Evolutionary conservation across 306 rosid genomes (phyloP), one percentile per base, ranked within the genome.

Genomic region (Begonia fuchsioides): DNA sequence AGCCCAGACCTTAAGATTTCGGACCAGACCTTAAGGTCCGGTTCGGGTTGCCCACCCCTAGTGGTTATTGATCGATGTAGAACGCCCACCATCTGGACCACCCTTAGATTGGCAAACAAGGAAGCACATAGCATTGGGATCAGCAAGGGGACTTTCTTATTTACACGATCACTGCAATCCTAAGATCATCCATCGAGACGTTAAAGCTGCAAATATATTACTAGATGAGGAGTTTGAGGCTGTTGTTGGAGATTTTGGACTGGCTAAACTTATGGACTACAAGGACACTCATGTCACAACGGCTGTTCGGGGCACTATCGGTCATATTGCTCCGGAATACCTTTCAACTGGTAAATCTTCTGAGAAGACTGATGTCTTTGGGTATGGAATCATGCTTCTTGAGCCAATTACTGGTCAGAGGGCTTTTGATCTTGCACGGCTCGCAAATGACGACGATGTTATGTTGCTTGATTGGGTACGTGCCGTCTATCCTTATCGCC

Each of bases 151-250:
- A 16, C 86, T 83, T 52, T 78, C 93, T 51, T 83, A 87, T 73
- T 75, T 87, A 66, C 96, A 87, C 44, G 94, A 83, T 68, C 93
- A 87, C 58, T 87, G 93, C 68, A 86, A 83, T 67, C 94, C 96
- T 11, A 83, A 83, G 72, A 83, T 87, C 60, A 87, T 87, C 68
- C 96, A 83, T 55, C 87, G 88, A 58, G 88, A 83, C 65, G 94
- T 87, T 41, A 87, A 87, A 64, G 94, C 96, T 51, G 94, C 96
- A 48, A 87, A 83, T 38, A 87, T 87, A 64, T 63, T 87, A 67
- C 69, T 87, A 63, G 94, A 87, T 55, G 94, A 87, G 54, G 87
- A 80, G 58, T 87, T 73, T 15, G 94, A 73, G 67, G 94, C 94
- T 44, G 94, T 87, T 50, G 93, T 87, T 47, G 94, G 96, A 60